Evolutionary conservation across 306 rosid genomes (phyloP), one percentile per base, ranked within the genome.

Genomic region (Acacia melanoxylon): DNA sequence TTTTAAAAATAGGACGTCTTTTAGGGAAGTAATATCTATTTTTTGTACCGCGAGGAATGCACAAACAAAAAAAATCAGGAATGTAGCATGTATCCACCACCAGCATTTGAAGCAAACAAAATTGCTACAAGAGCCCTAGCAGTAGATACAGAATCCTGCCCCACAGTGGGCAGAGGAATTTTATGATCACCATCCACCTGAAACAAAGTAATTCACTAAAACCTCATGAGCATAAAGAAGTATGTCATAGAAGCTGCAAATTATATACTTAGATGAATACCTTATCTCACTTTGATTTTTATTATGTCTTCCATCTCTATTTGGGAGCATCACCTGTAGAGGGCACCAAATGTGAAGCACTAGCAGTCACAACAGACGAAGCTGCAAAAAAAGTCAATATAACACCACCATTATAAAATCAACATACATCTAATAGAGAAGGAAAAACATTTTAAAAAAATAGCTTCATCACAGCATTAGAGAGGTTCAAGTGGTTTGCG

Each of bases 81-180:
- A 89, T 91, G 91, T 78, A 87, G 91, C 92, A 88, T 83, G 91
- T 93, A 93, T 72, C 99, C 98, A 35, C 92, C 86, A 51, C 97
- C 94, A 45, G 90, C 91, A 83, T 86, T 93, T 58, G 92, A 80
- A 83, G 97, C 91, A 78, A 97, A 89, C 46, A 91, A 65, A 72
- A 93, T 76, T 78, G 93, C 80, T 46, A 91, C 89, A 83, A 88
- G 95, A 77, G 96, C 87, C 81, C 93, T 93, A 35, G 72, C 89
- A 62, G 91, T 52, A 59, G 92, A 89, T 58, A 87, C 81, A 69
- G 92, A 81, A 86, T 92, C 97, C 78, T 84, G 92, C 70, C 85
- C 89, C 63, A 85, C 84, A 14, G 93, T 85, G 84, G 92, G 89
- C 78, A 87, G 89, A 86, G 92, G 85, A 82, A 83, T 92, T 86